Conservation (phyloP, 768 basidiomycete genomes). For the Boletus barrowsii region DNA sequence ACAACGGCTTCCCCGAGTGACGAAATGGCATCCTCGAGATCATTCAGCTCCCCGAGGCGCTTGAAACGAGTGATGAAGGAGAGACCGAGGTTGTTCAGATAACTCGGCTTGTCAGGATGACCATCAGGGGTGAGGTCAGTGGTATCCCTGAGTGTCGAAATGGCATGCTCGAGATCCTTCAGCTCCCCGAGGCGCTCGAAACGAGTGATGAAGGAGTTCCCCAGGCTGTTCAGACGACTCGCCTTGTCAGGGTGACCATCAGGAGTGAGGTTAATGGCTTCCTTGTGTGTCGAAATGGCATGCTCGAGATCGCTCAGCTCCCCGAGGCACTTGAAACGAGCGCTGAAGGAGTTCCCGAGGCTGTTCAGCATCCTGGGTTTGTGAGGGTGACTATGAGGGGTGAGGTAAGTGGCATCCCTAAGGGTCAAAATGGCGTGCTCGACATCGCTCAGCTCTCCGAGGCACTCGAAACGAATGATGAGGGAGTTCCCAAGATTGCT, state of each 20-base stretch:
- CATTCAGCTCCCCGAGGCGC: background rate
- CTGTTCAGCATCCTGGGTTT: background rate
- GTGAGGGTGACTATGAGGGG: background rate
- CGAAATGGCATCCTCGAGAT: slow-evolving; percentile 1
- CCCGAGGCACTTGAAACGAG: background rate
- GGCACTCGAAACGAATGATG: background rate
- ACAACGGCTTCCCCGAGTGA: no score
- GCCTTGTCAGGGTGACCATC: background rate
- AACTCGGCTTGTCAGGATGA: no score
- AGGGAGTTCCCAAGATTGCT: background rate
- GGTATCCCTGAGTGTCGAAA: no score
- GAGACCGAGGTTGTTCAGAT: no score
- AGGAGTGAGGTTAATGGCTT: no score
- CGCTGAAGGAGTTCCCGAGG: background rate
- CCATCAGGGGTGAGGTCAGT: no score
- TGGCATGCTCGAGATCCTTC: no score
- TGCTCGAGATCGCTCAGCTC: background rate
- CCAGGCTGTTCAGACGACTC: background rate
- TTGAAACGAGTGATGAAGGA: background rate
- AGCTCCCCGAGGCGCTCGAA: no score
- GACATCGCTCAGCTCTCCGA: background rate
- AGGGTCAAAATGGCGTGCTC: background rate
- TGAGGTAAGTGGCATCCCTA: background rate
- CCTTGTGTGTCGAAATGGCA: background rate
- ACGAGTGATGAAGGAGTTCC: no score